Evolutionary conservation across 23 red algal species (phyloP).

Genomic region (Cyanidioschyzon merolae): DNA sequence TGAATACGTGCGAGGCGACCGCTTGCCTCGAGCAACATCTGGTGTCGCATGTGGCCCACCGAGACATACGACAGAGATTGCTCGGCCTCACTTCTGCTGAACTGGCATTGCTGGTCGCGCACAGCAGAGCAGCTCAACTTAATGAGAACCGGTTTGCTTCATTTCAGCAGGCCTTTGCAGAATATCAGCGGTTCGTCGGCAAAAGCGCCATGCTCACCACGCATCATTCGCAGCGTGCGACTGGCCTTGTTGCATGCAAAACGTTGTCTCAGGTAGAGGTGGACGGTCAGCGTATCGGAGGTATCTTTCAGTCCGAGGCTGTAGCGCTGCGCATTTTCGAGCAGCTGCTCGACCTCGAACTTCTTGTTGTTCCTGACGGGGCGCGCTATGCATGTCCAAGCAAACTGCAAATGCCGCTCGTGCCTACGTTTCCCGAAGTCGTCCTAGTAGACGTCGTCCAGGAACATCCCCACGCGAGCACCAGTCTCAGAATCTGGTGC

Average conservation of each 20-base stretch:
- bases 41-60: not conserved
- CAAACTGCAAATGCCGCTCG: not conserved
- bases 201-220: not conserved
- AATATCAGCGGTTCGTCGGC: not conserved
- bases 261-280: not conserved
- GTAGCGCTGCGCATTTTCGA: not conserved
- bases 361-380: not conserved
- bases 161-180: not conserved
- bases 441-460: not conserved
- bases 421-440: not conserved
- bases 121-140: not conserved
- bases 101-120: slow-evolving; percentile 6
- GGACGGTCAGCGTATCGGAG: not conserved
- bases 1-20: not conserved
- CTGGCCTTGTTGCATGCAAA: not conserved
- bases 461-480: not conserved
- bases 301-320: not conserved
- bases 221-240: not conserved
- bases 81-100: not conserved
- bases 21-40: not conserved
- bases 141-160: not conserved
- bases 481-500: not conserved
- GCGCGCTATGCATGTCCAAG: not conserved
- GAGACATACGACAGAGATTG: not conserved
- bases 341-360: not conserved